Evolutionary conservation across 495 filamentous ascomycete species (phyloP).

Genomic region (Podospora tetraspora): DNA sequence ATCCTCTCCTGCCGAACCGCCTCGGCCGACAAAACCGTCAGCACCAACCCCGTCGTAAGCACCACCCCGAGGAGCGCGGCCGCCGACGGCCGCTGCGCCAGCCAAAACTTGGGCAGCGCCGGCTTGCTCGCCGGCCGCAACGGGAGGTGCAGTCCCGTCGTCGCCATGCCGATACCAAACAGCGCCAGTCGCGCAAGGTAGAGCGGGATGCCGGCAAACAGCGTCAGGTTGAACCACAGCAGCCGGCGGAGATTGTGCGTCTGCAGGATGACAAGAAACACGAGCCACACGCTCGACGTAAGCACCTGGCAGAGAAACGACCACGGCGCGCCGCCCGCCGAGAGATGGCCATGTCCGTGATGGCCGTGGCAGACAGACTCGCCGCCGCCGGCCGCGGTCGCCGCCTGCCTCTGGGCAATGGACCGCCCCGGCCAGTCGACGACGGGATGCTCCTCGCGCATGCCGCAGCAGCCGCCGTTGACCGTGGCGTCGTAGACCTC

Average conservation of each 20-base stretch:
- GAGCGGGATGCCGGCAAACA: slow-evolving; percentile 2
- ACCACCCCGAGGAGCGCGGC: slow-evolving; percentile 8
- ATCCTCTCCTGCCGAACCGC: not conserved
- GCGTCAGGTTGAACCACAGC: not conserved
- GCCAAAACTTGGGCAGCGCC: not conserved
- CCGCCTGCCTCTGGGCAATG: not conserved
- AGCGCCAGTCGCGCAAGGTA: slow-evolving; percentile 2
- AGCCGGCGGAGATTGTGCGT: slow-evolving; percentile 16
- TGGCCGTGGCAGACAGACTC: slow-evolving; percentile 2
- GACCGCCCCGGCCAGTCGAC: not conserved
- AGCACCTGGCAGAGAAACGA: slow-evolving; percentile 17
- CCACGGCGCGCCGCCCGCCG: slow-evolving; percentile 1
- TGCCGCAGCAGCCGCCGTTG: slow-evolving; percentile 12
- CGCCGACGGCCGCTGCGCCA: not conserved
- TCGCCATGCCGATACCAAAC: not conserved
- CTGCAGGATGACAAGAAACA: slow-evolving; percentile 17
- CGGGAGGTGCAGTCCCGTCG: not conserved
- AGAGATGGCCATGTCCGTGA: slow-evolving; percentile 24
- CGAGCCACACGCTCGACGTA: slow-evolving; percentile 20
- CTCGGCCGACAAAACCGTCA: not conserved
- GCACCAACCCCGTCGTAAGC: not conserved
- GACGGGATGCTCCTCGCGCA: not conserved
- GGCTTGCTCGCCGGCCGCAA: not conserved
- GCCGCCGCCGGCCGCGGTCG: not conserved
- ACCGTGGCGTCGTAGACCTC: slow-evolving; percentile 7